Conservation (phyloP, 2,329 filamentous ascomycete genomes). For the Didymella segeticola region DNA sequence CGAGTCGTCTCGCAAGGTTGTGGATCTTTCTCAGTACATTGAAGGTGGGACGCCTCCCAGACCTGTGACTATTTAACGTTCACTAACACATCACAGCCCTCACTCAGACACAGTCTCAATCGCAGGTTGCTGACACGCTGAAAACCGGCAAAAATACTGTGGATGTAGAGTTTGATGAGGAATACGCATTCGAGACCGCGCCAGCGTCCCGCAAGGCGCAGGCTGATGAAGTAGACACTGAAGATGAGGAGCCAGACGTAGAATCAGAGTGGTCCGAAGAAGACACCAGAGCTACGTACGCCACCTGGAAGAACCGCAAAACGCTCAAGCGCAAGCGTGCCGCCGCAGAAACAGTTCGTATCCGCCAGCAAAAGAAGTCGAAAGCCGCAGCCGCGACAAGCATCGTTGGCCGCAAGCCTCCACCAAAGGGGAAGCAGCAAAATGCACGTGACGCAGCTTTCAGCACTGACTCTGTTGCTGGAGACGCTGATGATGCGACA, state of each 20-base stretch:
- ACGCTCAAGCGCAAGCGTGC: conserved; percentile 60
- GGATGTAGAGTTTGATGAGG: conserved; percentile 20
- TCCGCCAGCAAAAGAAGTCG: conserved; percentile 55
- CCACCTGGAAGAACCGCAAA: conserved; percentile 68
- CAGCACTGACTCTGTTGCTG: conserved; percentile 29
- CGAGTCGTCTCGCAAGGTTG: conserved; percentile 37
- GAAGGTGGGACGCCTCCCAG: conserved; percentile 24
- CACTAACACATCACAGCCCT: conserved; percentile 28
- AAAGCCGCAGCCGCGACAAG: conserved; percentile 53
- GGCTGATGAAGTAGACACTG: conserved; percentile 10
- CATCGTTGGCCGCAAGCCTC: conserved; percentile 49
- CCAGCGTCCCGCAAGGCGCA: neutral
- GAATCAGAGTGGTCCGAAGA: conserved; percentile 60
- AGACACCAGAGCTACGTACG: conserved; percentile 62
- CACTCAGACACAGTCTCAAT: conserved; percentile 36
- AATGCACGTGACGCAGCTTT: conserved; percentile 19
- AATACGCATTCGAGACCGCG: neutral
- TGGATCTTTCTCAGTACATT: conserved; percentile 45
- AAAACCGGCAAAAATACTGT: neutral
- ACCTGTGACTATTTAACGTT: neutral
- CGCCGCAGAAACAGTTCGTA: conserved; percentile 57
- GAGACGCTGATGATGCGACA: conserved; percentile 58
- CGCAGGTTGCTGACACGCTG: conserved; percentile 20
- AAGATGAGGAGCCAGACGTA: conserved; percentile 17
- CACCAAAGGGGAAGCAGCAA: conserved; percentile 28